phyloP scores from a whole-genome alignment of 805 yeast genomes.

The Peterozyma toletana region DNA sequence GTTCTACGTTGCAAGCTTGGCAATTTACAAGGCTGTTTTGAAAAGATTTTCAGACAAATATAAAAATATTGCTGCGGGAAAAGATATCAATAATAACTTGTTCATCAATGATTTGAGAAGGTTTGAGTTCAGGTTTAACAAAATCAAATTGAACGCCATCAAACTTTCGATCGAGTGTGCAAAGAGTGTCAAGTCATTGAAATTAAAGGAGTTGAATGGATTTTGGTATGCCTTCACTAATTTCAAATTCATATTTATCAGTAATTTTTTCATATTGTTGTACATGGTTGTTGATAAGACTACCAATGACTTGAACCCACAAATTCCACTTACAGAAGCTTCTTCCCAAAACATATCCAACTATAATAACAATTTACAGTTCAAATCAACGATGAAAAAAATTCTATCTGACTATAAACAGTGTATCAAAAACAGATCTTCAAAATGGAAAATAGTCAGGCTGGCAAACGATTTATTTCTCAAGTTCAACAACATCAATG shows the following conservation, averaged over 20 bases:
- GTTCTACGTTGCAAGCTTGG: conserved; percentile 1
- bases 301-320: conserved; percentile 1
- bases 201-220: conserved; percentile 5
- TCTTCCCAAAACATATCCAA: neutral
- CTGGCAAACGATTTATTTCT: conserved; percentile 5
- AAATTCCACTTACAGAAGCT: neutral
- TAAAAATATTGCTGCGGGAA: neutral
- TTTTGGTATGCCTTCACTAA: conserved; percentile 9
- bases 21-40: conserved; percentile 5
- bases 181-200: conserved; percentile 1
- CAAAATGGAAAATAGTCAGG: conserved; percentile 6
- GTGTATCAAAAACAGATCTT: conserved; percentile 6
- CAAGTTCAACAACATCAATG: conserved; percentile 1
- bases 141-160: conserved; percentile 5
- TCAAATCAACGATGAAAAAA: conserved; percentile 7
- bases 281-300: conserved; percentile 6
- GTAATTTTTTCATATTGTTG: conserved; percentile 6
- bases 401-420: conserved; percentile 3
- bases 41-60: conserved; percentile 2
- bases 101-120: neutral
- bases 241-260: conserved; percentile 7
- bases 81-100: neutral
- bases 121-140: conserved; percentile 5
- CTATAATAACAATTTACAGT: conserved; percentile 5
- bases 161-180: conserved; percentile 5